Conservation (phyloP, 768 basidiomycete species). For the Terana coerulea region DNA sequence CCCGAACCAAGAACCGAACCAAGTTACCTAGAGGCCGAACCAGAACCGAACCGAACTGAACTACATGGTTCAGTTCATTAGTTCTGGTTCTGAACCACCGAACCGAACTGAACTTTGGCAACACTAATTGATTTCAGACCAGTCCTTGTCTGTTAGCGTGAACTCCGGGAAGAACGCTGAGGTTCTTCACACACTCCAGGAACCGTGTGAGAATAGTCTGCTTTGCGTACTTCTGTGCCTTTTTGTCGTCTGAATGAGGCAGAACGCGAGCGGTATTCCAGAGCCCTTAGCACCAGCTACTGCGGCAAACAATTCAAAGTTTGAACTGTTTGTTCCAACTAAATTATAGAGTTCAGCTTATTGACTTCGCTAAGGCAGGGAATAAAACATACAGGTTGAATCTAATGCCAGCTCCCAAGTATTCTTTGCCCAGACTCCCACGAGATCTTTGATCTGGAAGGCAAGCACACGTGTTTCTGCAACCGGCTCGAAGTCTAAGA, state of each 20-base stretch:
- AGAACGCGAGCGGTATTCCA: conserved; percentile 29
- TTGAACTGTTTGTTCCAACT: conserved; percentile 32
- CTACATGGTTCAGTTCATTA: no score
- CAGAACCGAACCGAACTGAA: no score
- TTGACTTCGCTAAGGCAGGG: no score
- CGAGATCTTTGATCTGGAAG: conserved; percentile 12
- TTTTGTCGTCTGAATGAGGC: conserved; percentile 15
- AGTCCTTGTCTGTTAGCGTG: conserved; percentile 32
- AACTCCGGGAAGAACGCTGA: conserved; percentile 23
- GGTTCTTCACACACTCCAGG: conserved; percentile 21
- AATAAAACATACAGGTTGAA: conserved; percentile 11
- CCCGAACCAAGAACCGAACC: no score
- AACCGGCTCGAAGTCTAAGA: conserved; percentile 4
- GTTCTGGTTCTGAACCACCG: no score
- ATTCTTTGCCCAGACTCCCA: conserved; percentile 1
- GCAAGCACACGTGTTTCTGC: conserved; percentile 11
- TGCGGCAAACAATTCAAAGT: conserved; percentile 31
- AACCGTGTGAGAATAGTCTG: conserved; percentile 24
- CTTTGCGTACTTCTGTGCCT: conserved; percentile 21
- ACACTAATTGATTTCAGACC: conserved; percentile 33
- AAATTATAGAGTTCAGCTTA: no score
- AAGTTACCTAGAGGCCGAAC: no score
- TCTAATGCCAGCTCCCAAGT: conserved; percentile 15
- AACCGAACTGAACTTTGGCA: no score
- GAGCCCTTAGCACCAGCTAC: conserved; percentile 31